Conservation (phyloP, 352 stramenopile species). For the Phytopythium cucurbitacearum region DNA sequence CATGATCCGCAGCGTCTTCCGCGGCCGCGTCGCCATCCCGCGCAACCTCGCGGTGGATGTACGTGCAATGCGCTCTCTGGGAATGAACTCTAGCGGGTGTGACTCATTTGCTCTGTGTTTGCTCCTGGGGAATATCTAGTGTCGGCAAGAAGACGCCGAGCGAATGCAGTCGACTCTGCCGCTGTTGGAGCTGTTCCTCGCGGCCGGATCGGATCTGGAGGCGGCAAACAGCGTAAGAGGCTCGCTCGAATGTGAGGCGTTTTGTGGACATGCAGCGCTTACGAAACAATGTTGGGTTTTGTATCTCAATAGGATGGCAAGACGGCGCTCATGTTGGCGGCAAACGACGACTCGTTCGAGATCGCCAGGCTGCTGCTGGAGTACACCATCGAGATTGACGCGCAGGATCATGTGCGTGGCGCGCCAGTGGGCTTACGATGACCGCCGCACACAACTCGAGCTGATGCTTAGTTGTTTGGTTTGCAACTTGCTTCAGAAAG, state of each 20-base stretch:
- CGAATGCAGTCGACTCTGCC: slow-evolving; percentile 1
- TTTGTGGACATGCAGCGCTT: background rate
- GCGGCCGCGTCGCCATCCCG: slow-evolving; percentile 6
- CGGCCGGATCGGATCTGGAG: slow-evolving; percentile 8
- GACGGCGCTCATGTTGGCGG: slow-evolving; percentile 18
- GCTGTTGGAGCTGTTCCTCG: slow-evolving; percentile 10
- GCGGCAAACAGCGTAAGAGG: slow-evolving; percentile 9
- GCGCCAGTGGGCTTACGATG: background rate
- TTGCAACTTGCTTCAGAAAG: slow-evolving; percentile 8
- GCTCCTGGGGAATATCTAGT: slow-evolving; percentile 8
- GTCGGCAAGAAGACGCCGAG: slow-evolving; percentile 13
- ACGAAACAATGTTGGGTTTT: background rate
- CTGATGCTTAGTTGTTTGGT: background rate
- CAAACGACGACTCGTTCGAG: slow-evolving; percentile 16
- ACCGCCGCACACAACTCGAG: no score
- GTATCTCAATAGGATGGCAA: slow-evolving; percentile 14
- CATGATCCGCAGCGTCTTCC: slow-evolving; percentile 20
- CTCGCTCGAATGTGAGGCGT: background rate
- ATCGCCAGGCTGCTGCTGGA: slow-evolving; percentile 22
- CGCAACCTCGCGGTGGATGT: slow-evolving; percentile 22
- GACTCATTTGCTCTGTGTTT: background rate
- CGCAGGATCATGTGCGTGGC: slow-evolving; percentile 13
- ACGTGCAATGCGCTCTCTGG: background rate
- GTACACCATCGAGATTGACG: slow-evolving; percentile 6
- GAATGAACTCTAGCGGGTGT: background rate